Evolutionary conservation across 2,329 filamentous ascomycete species (phyloP).

Genomic region (Cladorrhinum sp.): DNA sequence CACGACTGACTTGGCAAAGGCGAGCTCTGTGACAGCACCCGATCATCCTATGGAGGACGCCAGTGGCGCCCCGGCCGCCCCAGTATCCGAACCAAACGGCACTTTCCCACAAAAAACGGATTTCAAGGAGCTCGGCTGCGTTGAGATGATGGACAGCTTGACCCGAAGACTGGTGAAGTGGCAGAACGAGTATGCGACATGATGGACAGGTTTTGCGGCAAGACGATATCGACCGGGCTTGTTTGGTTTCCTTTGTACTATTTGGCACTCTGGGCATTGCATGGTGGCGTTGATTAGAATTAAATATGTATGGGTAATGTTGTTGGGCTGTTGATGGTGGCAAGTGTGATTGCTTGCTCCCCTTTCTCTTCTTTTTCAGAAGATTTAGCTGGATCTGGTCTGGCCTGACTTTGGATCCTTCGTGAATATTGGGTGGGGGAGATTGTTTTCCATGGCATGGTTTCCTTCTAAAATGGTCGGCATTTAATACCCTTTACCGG

Average conservation of each 20-base stretch:
- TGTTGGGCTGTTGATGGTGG: not conserved
- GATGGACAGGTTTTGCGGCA: not conserved
- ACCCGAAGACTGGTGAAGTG: slow-evolving; percentile 78
- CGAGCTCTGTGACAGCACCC: slow-evolving; percentile 8
- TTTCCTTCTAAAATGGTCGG: not conserved
- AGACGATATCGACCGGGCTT: not conserved
- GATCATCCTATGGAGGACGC: not conserved
- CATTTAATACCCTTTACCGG: not conserved
- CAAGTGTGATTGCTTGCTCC: not conserved
- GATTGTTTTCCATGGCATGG: not conserved
- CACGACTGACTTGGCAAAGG: slow-evolving; percentile 41
- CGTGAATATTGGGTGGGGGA: not conserved
- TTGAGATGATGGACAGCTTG: slow-evolving; percentile 88
- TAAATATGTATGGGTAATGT: not conserved
- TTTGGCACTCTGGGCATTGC: not conserved
- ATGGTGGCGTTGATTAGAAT: not conserved
- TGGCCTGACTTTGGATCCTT: not conserved
- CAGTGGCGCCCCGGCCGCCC: slow-evolving; percentile 27
- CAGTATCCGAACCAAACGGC: slow-evolving; percentile 22
- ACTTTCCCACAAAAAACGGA: slow-evolving; percentile 39
- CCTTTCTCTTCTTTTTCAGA: not conserved
- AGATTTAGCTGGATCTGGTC: too few species aligned
- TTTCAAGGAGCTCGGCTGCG: slow-evolving; percentile 73
- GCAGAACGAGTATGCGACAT: slow-evolving; percentile 66
- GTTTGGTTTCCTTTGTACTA: not conserved